These are phyloP conservation scores for Nephelium lappaceum DNA, from an alignment of 345 rosid genomes.

Conservation along the genomic window DNA sequence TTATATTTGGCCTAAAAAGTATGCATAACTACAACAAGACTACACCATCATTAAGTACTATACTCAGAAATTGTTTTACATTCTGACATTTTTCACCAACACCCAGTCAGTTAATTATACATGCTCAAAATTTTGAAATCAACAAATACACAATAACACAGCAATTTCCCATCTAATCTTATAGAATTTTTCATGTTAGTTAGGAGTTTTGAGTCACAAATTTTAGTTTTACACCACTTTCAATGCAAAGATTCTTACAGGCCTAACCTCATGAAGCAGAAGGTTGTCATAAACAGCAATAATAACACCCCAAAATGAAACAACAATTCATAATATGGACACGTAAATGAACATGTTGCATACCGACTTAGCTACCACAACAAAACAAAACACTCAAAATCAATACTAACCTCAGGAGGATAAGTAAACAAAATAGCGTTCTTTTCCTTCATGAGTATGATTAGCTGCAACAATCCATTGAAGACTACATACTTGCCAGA, in stretches of 20 bases:
- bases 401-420: conserved; percentile 71
- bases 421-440: conserved; percentile 87
- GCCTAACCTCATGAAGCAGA: neutral
- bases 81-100: neutral
- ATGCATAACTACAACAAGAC: neutral
- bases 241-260: neutral
- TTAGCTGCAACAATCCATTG: conserved; percentile 85
- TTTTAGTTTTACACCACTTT: neutral
- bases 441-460: conserved; percentile 84
- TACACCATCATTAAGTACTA: neutral
- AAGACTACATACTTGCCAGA: conserved; percentile 81
- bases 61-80: neutral
- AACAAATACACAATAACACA: neutral
- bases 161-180: neutral
- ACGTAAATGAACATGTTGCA: neutral
- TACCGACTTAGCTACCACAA: neutral
- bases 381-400: conserved; percentile 2
- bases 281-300: neutral
- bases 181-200: neutral
- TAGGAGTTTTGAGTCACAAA: neutral
- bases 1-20: neutral
- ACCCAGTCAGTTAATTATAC: neutral
- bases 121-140: neutral
- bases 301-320: neutral
- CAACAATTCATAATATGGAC: neutral